Conservation (phyloP, 2,329 filamentous ascomycete genomes). For the Neofusicoccum parvum region DNA sequence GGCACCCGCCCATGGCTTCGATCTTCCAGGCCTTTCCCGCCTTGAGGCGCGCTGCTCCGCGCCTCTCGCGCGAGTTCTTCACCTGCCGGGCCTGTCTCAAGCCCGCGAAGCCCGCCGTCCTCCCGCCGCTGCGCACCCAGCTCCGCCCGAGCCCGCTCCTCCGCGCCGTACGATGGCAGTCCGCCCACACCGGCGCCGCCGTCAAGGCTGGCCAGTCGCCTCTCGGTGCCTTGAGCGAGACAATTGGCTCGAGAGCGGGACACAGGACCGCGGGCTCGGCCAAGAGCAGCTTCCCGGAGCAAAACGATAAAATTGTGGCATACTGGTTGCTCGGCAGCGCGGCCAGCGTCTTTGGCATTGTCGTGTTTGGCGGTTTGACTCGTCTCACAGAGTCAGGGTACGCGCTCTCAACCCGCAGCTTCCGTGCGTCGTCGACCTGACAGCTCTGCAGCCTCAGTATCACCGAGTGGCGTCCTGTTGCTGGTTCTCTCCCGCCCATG, state of each 20-base stretch:
- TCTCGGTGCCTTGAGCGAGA: conserved; percentile 7
- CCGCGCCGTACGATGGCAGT: conserved; percentile 37
- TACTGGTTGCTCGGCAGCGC: conserved; percentile 94
- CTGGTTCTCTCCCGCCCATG: conserved; percentile 83
- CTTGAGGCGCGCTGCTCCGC: conserved; percentile 41
- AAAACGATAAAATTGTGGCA: conserved; percentile 74
- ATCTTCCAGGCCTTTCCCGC: conserved; percentile 41
- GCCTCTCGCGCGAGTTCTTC: conserved; percentile 40
- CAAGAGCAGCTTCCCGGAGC: conserved; percentile 54
- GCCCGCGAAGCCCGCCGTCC: conserved; percentile 26
- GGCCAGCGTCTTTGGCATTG: conserved; percentile 92
- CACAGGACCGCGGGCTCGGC: background rate
- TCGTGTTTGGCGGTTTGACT: conserved; percentile 91
- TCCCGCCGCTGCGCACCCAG: conserved; percentile 22
- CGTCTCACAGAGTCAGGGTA: conserved; percentile 95
- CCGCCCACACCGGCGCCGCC: conserved; percentile 29
- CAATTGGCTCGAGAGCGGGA: conserved; percentile 5
- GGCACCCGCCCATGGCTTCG: conserved; percentile 33
- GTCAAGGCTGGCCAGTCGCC: conserved; percentile 4
- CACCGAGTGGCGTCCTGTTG: conserved; percentile 97
- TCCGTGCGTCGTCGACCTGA: conserved; percentile 24
- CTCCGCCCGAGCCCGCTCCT: conserved; percentile 26
- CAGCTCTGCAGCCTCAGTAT: conserved; percentile 74
- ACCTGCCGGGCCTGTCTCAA: conserved; percentile 36
- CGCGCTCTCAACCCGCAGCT: background rate